These are phyloP conservation scores for Funneliformis mosseae DNA, from an alignment of 192 early-diverging fungal genomes.

Conservation along the genomic window DNA sequence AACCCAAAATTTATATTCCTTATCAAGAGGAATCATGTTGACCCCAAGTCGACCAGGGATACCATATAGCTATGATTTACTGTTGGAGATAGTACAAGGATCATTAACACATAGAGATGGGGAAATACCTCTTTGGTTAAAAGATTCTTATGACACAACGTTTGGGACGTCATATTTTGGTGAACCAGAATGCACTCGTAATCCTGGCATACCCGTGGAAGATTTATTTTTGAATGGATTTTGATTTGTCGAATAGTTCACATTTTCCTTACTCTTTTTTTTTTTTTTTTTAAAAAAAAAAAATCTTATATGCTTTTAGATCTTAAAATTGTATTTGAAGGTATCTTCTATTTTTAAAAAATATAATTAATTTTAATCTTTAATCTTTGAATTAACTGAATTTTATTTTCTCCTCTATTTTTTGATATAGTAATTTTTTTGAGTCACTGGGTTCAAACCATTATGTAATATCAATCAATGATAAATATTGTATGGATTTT, in stretches of 20 bases:
- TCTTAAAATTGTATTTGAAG: too few species aligned
- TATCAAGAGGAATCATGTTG: not conserved
- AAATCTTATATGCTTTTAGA: too few species aligned
- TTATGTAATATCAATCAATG: too few species aligned
- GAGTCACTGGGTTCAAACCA: too few species aligned
- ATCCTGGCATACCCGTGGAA: not conserved
- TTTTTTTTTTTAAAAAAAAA: not conserved
- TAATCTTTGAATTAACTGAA: too few species aligned
- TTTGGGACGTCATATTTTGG: not conserved
- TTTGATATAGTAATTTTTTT: too few species aligned
- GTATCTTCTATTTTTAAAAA: too few species aligned
- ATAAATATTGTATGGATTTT: too few species aligned
- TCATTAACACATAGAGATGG: not conserved
- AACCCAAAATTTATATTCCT: not conserved
- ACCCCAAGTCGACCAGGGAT: not conserved
- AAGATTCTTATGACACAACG: not conserved
- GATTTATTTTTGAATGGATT: not conserved
- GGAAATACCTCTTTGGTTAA: constrained; percentile 7
- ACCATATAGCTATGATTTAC: constrained; percentile 1
- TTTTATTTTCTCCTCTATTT: too few species aligned
- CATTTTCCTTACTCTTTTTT: not conserved
- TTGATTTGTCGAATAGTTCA: not conserved
- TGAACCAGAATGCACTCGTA: not conserved
- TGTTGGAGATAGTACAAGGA: not conserved
- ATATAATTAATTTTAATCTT: too few species aligned